Evolutionary conservation across 2,329 filamentous ascomycete genomes (phyloP), one percentile per base, ranked within the genome.

Genomic region (Fusarium continuum): DNA sequence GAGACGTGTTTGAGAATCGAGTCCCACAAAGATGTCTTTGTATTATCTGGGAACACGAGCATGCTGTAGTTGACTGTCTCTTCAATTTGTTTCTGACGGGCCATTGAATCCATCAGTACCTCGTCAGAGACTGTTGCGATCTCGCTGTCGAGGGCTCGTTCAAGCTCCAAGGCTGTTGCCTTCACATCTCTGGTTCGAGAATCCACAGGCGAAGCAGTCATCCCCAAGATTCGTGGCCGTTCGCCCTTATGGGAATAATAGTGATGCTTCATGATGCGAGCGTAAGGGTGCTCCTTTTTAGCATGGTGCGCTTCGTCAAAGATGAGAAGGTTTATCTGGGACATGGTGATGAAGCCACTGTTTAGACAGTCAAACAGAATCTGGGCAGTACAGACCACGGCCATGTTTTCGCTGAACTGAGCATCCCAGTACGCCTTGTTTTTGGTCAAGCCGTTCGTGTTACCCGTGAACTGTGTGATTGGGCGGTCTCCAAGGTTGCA

Each of bases 261-360:
- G 67, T 91, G 93, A 55, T 96, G 90, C 69, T 91, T 93, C 77
- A 99, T 91, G 55, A 99, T 95, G 23, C 87, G 85, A 17, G 94
- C 92, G 72, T 97, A 99, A 0, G 92, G 85, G 70, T 99, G 95
- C 46, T 93, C 91, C 74, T 94, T 96, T 77, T 99, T 99, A 1
- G 94, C 88, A 72, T 98, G 95, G 70, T 99, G 95, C 6, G 93
- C 95, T 76, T 99, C 95, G 70, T 99, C 95, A 65, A 99, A 97
- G 57, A 98, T 88, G 31, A 99, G 81, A 2, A 99, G 83, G 70
- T 94, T 98, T 74, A 98, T 92, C 67, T 91, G 86, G 16, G 86
- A 80, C 79, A 99, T 97, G 9, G 77, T 84, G 56, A 97, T 84
- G 75, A 92, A 96, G 1, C 90, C 89, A 69, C 90, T 90, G 63